phyloP scores from a whole-genome alignment of 73 alveolate genomes.

The Uronychia binucleata region DNA sequence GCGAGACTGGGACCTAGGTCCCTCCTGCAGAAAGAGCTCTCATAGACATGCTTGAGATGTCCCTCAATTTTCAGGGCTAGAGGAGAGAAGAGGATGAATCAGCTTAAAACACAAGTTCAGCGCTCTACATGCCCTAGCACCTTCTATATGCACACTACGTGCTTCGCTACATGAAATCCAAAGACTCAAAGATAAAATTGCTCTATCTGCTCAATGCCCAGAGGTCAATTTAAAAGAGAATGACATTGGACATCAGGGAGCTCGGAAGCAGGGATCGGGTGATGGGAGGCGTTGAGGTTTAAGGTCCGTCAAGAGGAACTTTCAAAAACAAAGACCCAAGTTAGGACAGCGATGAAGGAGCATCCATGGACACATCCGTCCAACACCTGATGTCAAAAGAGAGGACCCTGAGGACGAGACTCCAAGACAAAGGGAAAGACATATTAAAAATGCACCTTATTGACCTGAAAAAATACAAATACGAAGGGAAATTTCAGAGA shows the following conservation, averaged over 20 bases:
- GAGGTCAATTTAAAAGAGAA: constrained; percentile 54
- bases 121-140: constrained; percentile 54
- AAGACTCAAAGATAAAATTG: constrained; percentile 50
- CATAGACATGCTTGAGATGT: no score
- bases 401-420: not conserved
- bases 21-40: no score
- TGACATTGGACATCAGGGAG: constrained; percentile 52
- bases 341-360: no score
- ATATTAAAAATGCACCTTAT: constrained; percentile 3
- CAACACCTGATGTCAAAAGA: no score
- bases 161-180: constrained; percentile 47
- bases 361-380: no score
- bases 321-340: no score
- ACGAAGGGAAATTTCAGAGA: constrained; percentile 51
- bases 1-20: no score
- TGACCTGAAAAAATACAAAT: constrained; percentile 49
- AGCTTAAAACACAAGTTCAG: no score
- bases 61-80: no score
- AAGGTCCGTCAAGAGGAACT: not conserved
- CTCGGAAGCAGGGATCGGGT: constrained; percentile 57
- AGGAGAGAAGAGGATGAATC: no score
- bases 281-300: no score
- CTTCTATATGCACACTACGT: constrained; percentile 51
- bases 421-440: not conserved
- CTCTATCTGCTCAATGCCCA: constrained; percentile 33